A percentile compares a stretch with the other conserved stretches of the same genome.
phyloP scores from a whole-genome alignment of 352 stramenopile species.

The Phytopythium chamaehyphon region DNA sequence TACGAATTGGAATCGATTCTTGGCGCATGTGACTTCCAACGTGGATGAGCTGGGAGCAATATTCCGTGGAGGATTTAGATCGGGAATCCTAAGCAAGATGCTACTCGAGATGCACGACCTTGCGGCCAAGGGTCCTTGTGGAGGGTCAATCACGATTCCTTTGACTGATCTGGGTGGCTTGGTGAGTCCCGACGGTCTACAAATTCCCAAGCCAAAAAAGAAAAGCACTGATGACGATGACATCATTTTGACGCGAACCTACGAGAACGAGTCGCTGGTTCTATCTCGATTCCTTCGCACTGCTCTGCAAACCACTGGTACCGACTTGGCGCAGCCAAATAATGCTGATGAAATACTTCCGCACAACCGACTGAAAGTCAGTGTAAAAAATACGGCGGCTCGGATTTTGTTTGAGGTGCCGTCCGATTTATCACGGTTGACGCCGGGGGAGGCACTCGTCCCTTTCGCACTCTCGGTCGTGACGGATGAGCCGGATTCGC shows the following conservation, averaged over 20 bases:
- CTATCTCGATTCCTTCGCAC: slow-evolving; percentile 49
- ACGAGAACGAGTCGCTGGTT: slow-evolving; percentile 58
- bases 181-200: slow-evolving; percentile 12
- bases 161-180: slow-evolving; percentile 44
- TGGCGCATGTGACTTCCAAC: slow-evolving; percentile 55
- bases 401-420: slow-evolving; percentile 68
- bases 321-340: too few relatives aligned
- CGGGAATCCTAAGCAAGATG: slow-evolving; percentile 46
- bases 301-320: neutral
- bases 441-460: slow-evolving; percentile 33
- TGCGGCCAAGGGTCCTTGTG: slow-evolving; percentile 58
- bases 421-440: slow-evolving; percentile 26
- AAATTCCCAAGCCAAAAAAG: slow-evolving; percentile 3
- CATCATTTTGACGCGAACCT: slow-evolving; percentile 19
- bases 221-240: neutral
- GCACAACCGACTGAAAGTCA: slow-evolving; percentile 46
- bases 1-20: slow-evolving; percentile 40
- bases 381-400: slow-evolving; percentile 55
- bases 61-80: slow-evolving; percentile 48
- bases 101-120: slow-evolving; percentile 56
- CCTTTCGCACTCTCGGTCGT: slow-evolving; percentile 51
- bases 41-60: slow-evolving; percentile 61
- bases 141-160: slow-evolving; percentile 49
- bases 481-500: slow-evolving; percentile 31
- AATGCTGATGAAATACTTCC: slow-evolving; percentile 12